These are phyloP conservation scores for Puccinia brachypodii DNA, from an alignment of 1,284 basidiomycete genomes.

Conservation along the genomic window DNA sequence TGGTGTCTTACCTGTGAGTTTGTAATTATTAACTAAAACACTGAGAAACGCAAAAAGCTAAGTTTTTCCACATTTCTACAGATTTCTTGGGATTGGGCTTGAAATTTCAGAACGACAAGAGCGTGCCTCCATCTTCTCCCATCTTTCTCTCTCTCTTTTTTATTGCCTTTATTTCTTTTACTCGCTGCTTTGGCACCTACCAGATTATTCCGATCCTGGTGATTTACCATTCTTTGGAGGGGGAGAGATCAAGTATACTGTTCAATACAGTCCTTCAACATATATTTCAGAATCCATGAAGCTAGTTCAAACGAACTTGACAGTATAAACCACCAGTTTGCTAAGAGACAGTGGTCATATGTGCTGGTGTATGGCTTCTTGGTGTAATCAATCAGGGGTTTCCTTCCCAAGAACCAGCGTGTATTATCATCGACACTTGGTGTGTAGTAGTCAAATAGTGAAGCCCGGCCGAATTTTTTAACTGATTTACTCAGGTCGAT, in stretches of 20 bases:
- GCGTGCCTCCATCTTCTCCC: neutral
- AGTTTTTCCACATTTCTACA: neutral
- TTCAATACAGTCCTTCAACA: neutral
- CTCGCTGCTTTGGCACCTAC: neutral
- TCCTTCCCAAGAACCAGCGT: neutral
- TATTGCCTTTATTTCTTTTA: neutral
- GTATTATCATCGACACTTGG: neutral
- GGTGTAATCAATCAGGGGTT: neutral
- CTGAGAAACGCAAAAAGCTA: neutral
- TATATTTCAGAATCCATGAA: neutral
- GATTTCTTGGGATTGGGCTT: constrained; percentile 35
- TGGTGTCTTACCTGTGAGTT: constrained; percentile 43
- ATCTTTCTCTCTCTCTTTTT: neutral
- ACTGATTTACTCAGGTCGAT: no score
- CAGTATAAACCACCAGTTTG: neutral
- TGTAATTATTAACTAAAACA: neutral
- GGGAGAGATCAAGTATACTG: neutral
- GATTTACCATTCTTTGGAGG: constrained; percentile 3
- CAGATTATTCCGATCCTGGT: constrained; percentile 16
- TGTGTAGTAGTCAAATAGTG: no score
- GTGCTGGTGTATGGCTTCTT: neutral
- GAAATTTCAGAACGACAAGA: neutral
- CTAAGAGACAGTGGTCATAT: neutral
- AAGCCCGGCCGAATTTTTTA: no score
- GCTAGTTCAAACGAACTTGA: neutral